These are phyloP conservation scores for Talaromyces marneffei DNA, from an alignment of 2,329 filamentous ascomycete species.

Conservation along the genomic window DNA sequence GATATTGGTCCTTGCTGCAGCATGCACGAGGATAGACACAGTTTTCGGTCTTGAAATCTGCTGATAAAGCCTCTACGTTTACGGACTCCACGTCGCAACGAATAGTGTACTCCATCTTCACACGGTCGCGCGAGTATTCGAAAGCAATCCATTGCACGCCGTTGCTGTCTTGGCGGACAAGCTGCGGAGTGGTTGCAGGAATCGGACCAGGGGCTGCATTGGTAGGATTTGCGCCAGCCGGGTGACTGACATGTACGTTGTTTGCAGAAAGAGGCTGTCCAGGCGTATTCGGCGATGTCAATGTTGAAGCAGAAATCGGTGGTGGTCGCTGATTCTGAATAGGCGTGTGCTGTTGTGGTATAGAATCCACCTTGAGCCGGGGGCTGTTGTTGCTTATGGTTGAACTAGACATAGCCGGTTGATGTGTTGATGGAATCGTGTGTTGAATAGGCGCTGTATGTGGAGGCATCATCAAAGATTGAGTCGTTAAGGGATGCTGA, in stretches of 20 bases:
- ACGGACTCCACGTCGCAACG: slow-evolving; percentile 97
- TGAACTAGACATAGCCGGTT: slow-evolving; percentile 40
- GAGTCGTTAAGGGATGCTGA: slow-evolving; percentile 52
- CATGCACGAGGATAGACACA: slow-evolving; percentile 96
- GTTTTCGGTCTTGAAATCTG: slow-evolving; percentile 96
- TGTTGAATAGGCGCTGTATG: slow-evolving; percentile 30
- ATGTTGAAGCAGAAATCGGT: slow-evolving; percentile 2
- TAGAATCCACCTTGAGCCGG: slow-evolving; percentile 43
- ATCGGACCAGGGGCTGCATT: slow-evolving; percentile 85
- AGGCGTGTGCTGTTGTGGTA: slow-evolving; percentile 28
- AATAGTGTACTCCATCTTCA: slow-evolving; percentile 99
- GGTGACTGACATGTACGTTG: slow-evolving; percentile 34
- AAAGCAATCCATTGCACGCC: slow-evolving; percentile 99
- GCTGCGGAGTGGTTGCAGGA: slow-evolving; percentile 88
- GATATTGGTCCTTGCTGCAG: slow-evolving; percentile 91
- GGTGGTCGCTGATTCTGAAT: slow-evolving; percentile 19
- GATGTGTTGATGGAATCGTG: slow-evolving; percentile 30
- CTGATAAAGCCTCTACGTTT: slow-evolving; percentile 74
- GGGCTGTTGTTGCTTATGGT: slow-evolving; percentile 62
- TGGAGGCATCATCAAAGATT: slow-evolving; percentile 50
- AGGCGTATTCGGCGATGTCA: slow-evolving; percentile 8
- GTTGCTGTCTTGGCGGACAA: slow-evolving; percentile 90
- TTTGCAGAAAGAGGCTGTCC: slow-evolving; percentile 18
- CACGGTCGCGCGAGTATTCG: slow-evolving; percentile 91
- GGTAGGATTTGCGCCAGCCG: slow-evolving; percentile 68